These are phyloP conservation scores for Austroboletus eburneus DNA, from an alignment of 768 basidiomycete species.

Conservation along the genomic window DNA sequence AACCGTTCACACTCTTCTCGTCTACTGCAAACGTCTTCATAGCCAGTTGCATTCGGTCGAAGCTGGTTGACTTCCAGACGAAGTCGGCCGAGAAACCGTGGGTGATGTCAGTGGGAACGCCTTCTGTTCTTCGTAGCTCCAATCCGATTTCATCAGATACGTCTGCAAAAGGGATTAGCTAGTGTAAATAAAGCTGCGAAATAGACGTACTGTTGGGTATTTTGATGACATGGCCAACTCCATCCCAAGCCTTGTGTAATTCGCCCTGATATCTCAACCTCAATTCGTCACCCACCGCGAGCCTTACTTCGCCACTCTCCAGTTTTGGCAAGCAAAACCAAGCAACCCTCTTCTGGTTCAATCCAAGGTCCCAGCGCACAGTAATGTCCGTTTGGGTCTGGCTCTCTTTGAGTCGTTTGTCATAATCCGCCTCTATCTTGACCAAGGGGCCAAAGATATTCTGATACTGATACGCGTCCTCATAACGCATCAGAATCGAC, in stretches of 20 bases:
- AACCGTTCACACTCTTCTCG: conserved; percentile 98
- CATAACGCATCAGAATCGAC: conserved; percentile 83
- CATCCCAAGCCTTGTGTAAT: conserved; percentile 92
- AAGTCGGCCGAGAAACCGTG: conserved; percentile 98
- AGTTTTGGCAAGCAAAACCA: conserved; percentile 97
- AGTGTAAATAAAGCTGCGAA: neutral
- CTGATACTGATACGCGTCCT: conserved; percentile 99
- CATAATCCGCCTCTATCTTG: conserved; percentile 99
- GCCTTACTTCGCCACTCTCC: conserved; percentile 94
- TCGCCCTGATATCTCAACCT: conserved; percentile 86
- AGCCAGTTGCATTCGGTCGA: conserved; percentile 98
- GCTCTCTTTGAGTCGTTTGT: conserved; percentile 95
- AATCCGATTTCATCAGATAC: conserved; percentile 97
- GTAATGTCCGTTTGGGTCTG: conserved; percentile 98
- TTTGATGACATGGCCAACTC: conserved; percentile 97
- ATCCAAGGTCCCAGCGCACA: conserved; percentile 94
- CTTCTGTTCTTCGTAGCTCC: conserved; percentile 85
- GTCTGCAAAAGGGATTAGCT: conserved; percentile 46
- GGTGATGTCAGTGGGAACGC: conserved; percentile 89
- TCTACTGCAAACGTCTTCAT: conserved; percentile 99
- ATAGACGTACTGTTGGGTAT: conserved; percentile 87
- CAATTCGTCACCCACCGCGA: conserved; percentile 96
- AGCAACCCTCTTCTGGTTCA: conserved; percentile 98
- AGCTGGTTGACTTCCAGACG: conserved; percentile 99
- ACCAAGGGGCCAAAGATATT: conserved; percentile 99